Percentiles rank a stretch among this genome's conserved stretches.
phyloP scores from a whole-genome alignment of 371 early-diverging fungal genomes.

The Capillidium heterosporum region DNA sequence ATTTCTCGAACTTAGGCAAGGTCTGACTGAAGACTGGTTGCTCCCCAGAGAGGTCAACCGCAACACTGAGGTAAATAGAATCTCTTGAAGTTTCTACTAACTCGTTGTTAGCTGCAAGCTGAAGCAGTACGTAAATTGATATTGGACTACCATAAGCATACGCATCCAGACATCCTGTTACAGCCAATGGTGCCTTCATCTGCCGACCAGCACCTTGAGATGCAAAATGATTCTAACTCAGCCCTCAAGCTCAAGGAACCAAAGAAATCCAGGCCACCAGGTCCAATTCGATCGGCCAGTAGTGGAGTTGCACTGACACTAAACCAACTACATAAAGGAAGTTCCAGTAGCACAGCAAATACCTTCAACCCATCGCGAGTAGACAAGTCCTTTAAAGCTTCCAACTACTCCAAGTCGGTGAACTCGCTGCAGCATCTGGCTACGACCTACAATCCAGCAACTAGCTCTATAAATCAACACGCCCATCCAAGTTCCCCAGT shows the following conservation, averaged over 20 bases:
- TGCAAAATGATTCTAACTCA: neutral
- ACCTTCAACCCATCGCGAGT: neutral
- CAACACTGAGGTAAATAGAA: neutral
- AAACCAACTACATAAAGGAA: neutral
- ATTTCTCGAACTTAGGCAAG: neutral
- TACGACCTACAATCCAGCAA: neutral
- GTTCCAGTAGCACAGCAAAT: neutral
- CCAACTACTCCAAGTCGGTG: neutral
- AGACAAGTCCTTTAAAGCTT: neutral
- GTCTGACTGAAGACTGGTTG: slow-evolving; percentile 1
- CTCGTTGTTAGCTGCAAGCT: neutral
- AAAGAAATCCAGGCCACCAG: neutral
- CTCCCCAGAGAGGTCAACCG: neutral
- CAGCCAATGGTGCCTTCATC: neutral
- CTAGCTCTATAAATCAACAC: neutral
- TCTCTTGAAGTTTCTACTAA: neutral
- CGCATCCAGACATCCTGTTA: neutral
- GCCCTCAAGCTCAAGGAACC: neutral
- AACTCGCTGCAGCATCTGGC: too few species aligned
- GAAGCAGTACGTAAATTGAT: neutral
- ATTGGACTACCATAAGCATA: neutral
- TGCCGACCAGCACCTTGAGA: neutral
- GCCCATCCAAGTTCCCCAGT: neutral
- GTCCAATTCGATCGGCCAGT: neutral
- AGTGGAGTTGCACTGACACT: neutral